Base-by-base conservation (phyloP, 2,329 filamentous ascomycete genomes). In the Fusarium citri region DNA sequence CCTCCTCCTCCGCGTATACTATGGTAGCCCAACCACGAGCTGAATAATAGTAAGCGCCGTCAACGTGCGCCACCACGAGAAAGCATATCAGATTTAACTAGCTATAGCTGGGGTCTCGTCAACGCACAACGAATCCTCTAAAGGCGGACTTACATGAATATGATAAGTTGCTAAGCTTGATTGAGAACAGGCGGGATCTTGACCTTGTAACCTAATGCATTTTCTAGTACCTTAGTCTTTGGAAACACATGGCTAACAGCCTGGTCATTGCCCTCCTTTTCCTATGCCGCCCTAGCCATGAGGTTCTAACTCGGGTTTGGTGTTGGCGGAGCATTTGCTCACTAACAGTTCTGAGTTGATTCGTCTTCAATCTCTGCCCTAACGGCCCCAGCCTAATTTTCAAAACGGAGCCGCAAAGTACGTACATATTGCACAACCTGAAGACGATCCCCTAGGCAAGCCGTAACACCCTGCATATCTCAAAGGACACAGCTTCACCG, bases 371-470 rank as follows among this genome's bases (percentile, higher is more conserved):
- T 45, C 28, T 57, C 26, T 54, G 49, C 31, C n/a, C 55, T 47
- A 31, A 62, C 10, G 34, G 18, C 34, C 34, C 28, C 22, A 53
- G 47, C 53, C 34, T 37, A 18, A 4, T 37, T 55, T 59, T 22
- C 31, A 30, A 30, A 30, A 64, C 72, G 72, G 72, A 74, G 68
- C 72, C 71, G 72, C 70, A 66, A 56, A 64, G 63, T 51, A 47
- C 50, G 62, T 43, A 59, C 47, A 34, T 23, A 63, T 26, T 49
- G 48, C 48, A 45, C 20, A 22, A 40, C 34, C 50, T 25, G 31
- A 28, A 63, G 28, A 46, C 42, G 51, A 55, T 55, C 53, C 49
- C 28, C 41, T 37, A 37, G 26, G 30, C 48, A 41, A 59, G 42
- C 34, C 42, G 40, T 37, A 34, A 48, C 43, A 51, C 65, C 66